Conservation (phyloP, 1,284 basidiomycete species). For the Moesziomyces antarcticus region DNA sequence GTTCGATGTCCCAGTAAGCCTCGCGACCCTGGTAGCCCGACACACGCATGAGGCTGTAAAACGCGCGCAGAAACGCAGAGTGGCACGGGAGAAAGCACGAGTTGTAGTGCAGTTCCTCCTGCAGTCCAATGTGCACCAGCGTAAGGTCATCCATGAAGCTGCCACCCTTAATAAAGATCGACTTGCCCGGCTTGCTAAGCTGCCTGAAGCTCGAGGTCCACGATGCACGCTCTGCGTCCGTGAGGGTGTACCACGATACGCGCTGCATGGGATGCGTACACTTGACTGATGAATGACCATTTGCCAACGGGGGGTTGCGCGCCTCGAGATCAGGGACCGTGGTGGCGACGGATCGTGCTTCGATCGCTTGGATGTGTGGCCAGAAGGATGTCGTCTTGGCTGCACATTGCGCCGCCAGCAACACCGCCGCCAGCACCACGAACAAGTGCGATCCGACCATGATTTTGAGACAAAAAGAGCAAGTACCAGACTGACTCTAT, state of each 20-base stretch:
- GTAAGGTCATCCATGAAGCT: constrained; percentile 35
- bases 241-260: constrained; percentile 33
- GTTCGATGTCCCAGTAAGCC: constrained; percentile 35
- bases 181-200: constrained; percentile 9
- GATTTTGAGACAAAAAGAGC: too few relatives aligned
- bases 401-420: background rate
- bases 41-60: constrained; percentile 32
- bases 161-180: constrained; percentile 30
- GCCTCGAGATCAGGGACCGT: background rate
- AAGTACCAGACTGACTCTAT: too few relatives aligned
- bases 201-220: constrained; percentile 17
- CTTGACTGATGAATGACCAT: constrained; percentile 7
- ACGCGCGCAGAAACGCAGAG: constrained; percentile 26
- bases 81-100: constrained; percentile 36
- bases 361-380: constrained; percentile 10
- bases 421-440: background rate
- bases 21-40: constrained; percentile 28
- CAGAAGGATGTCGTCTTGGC: constrained; percentile 22
- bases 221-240: constrained; percentile 2
- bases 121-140: constrained; percentile 31
- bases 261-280: constrained; percentile 31
- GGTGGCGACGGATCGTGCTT: background rate
- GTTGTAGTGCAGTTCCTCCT: constrained; percentile 45
- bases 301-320: background rate
- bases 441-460: background rate